These are phyloP conservation scores for Hypholoma sublateritium DNA, from an alignment of 768 basidiomycete genomes.

Conservation along the genomic window DNA sequence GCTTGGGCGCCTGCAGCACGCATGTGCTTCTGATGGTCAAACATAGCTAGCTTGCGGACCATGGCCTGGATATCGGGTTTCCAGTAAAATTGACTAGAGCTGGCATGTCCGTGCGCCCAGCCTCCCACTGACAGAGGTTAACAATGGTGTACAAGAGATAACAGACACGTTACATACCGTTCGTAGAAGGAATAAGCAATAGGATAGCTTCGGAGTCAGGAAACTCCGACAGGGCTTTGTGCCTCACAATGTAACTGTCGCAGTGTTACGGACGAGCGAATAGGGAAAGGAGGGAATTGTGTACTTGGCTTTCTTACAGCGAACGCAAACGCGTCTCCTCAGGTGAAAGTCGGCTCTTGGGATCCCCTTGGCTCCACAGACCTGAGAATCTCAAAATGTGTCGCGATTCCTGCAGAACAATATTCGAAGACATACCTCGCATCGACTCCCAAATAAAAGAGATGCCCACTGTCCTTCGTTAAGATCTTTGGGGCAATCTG, in stretches of 20 bases:
- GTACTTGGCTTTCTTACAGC: conserved; percentile 9
- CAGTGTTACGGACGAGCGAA: background rate
- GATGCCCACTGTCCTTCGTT: conserved; percentile 27
- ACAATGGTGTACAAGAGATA: background rate
- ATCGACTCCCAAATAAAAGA: conserved; percentile 22
- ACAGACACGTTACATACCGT: background rate
- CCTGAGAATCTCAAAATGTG: background rate
- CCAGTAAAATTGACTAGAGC: conserved; percentile 30
- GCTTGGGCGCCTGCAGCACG: background rate
- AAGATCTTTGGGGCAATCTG: conserved; percentile 22
- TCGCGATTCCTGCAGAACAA: background rate
- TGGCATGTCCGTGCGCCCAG: conserved; percentile 24
- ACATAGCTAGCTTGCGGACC: conserved; percentile 7
- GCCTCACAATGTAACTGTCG: background rate
- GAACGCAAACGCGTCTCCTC: conserved; percentile 9
- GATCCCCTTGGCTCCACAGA: conserved; percentile 1
- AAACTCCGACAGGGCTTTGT: background rate
- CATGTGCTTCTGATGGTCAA: background rate
- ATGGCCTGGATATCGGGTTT: conserved; percentile 26
- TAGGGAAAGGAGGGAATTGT: background rate
- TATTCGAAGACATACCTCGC: conserved; percentile 19
- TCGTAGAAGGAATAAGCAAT: conserved; percentile 5
- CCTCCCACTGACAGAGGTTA: conserved; percentile 22
- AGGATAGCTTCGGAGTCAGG: background rate
- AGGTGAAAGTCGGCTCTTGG: conserved; percentile 7